Evolutionary conservation across 2,329 filamentous ascomycete species (phyloP), one percentile per base, ranked within the genome.

Genomic region (Fusarium sp.): DNA sequence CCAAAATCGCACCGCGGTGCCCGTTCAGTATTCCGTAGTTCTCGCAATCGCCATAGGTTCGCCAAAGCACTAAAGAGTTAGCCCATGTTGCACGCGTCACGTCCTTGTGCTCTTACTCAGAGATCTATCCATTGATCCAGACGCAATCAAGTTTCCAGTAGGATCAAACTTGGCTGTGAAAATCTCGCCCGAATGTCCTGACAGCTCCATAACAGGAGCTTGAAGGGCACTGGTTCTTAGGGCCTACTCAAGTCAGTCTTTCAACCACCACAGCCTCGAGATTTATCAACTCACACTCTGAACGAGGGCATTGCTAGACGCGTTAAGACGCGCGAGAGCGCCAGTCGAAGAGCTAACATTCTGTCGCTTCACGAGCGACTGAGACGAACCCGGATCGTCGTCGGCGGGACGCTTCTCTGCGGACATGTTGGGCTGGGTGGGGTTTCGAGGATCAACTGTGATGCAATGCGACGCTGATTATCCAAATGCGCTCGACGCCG

Each of bases 191-290:
- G 84, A 83, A 77, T 88, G 87, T 76, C 93, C 93, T 54, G 90
- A 91, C 60, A 99, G 84, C 81, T 98, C 93, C 93, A 98, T 97
- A 46, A 97, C 91, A 2, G 95, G 93, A 62, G 95, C 92, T 78
- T 96, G 90, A 29, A 99, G 86, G 57, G 87, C 89, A 78, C 93
- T 96, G 50, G 93, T 94, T 73, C 93, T 88, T 58, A 90, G 87
- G 67, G 87, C 87, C 93, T 97, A 80, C 51, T 67, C 31, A 8
- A 46, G 65, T 72, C 34, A 74, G 75, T 59, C 51, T 31, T 11
- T 27, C 38, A 16, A 16, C 29, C 7, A 34, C 46, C 2, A 16
- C 14, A 11, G 6, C 6, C 1, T 2, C 9, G 3, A 13, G 14
- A 1, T 1, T 6, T 0, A 0, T 11, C 9, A 16, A 77, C 85